These are phyloP conservation scores for Globisporangium nagaii DNA, from an alignment of 352 stramenopile species.

Conservation along the genomic window DNA sequence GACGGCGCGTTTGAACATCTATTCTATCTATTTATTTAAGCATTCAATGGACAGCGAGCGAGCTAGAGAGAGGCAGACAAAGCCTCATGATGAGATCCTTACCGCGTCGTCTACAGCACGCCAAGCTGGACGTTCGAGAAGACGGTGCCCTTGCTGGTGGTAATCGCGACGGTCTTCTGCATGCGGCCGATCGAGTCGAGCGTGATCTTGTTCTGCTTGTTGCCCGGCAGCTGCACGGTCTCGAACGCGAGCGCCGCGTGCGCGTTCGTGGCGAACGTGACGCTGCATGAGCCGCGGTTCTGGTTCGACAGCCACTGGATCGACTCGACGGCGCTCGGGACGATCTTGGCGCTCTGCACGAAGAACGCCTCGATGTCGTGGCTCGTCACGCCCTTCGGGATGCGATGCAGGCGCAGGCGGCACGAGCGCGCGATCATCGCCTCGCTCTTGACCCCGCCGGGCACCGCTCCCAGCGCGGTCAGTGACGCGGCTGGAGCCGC, in stretches of 20 bases:
- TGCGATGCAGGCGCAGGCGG: conserved; percentile 66
- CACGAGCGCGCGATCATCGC: conserved; percentile 50
- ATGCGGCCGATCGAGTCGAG: conserved; percentile 59
- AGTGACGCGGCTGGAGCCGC: not conserved
- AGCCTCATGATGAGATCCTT: not conserved
- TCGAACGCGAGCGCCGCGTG: conserved; percentile 71
- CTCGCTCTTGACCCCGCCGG: conserved; percentile 12
- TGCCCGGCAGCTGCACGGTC: conserved; percentile 26
- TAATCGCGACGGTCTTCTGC: conserved; percentile 66
- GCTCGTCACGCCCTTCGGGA: conserved; percentile 57
- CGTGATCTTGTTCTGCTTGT: conserved; percentile 28
- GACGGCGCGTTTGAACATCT: conserved; percentile 1
- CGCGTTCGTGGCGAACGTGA: conserved; percentile 59
- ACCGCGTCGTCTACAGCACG: conserved; percentile 24
- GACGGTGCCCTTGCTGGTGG: conserved; percentile 52
- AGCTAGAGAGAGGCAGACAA: not conserved
- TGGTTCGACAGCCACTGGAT: conserved; percentile 57
- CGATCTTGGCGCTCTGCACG: conserved; percentile 46
- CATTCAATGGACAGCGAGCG: not conserved
- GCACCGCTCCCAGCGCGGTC: not conserved
- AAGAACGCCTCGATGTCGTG: conserved; percentile 74
- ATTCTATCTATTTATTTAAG: conserved; percentile 20
- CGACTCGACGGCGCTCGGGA: conserved; percentile 59
- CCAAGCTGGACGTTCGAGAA: conserved; percentile 63
- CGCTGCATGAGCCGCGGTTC: conserved; percentile 60